These are phyloP conservation scores for Xylariaceae sp. DNA, from an alignment of 2,329 filamentous ascomycete genomes.

Conservation along the genomic window DNA sequence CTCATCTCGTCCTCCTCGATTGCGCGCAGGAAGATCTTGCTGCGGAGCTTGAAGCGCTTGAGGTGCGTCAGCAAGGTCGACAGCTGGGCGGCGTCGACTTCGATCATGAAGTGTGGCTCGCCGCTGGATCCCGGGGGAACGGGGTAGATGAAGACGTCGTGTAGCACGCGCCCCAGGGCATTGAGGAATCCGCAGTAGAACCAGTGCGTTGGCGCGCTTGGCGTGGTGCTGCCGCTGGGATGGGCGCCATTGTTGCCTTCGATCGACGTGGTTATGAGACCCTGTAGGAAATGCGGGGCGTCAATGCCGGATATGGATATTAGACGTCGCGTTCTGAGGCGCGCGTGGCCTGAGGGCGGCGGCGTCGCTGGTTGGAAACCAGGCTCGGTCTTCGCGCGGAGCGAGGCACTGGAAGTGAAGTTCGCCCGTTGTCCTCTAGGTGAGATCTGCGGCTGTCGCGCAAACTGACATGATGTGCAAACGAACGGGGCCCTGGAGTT, in stretches of 20 bases:
- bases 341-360: conserved; percentile 48
- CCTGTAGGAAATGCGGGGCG: conserved; percentile 80
- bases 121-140: conserved; percentile 36
- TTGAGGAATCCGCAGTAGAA: conserved; percentile 85
- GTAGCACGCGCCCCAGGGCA: conserved; percentile 75
- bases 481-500: conserved; percentile 22
- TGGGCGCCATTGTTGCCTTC: conserved; percentile 13
- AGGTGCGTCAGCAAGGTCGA: conserved; percentile 65
- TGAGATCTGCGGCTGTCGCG: conserved; percentile 1
- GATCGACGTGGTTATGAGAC: conserved; percentile 74
- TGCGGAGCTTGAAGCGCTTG: conserved; percentile 78
- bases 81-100: conserved; percentile 70
- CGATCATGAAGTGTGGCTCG: conserved; percentile 64
- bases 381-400: not conserved
- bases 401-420: conserved; percentile 17
- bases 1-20: conserved; percentile 60
- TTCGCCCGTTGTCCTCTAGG: conserved; percentile 17
- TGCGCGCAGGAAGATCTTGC: conserved; percentile 67
- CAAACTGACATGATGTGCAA: conserved; percentile 30
- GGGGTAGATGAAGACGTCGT: conserved; percentile 89
- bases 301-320: conserved; percentile 77
- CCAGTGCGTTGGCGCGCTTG: conserved; percentile 37
- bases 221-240: not conserved
- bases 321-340: conserved; percentile 69
- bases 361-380: conserved; percentile 33